These are phyloP conservation scores for Cyathus striatus DNA, from an alignment of 768 basidiomycete genomes.

Conservation along the genomic window DNA sequence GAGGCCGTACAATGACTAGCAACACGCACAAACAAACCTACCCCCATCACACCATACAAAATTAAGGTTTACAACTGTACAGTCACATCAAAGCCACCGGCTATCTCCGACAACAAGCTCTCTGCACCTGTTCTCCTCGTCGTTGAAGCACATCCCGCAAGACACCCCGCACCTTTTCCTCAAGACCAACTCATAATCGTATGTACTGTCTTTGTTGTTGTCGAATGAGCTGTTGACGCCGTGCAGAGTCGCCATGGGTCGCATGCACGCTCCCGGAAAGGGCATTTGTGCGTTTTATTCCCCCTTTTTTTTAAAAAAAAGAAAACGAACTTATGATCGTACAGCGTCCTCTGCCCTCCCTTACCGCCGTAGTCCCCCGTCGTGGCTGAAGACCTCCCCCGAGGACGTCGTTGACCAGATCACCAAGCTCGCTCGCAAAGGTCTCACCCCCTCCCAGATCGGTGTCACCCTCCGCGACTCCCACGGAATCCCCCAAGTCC, in stretches of 20 bases:
- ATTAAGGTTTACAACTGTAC: conserved; percentile 63
- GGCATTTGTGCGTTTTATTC: conserved; percentile 79
- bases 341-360: conserved; percentile 92
- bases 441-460: conserved; percentile 95
- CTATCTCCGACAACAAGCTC: conserved; percentile 17
- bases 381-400: conserved; percentile 95
- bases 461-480: conserved; percentile 98
- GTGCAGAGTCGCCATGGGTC: conserved; percentile 69
- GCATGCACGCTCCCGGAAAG: conserved; percentile 99
- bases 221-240: conserved; percentile 10
- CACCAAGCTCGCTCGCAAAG: conserved; percentile 95
- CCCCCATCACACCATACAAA: conserved; percentile 13
- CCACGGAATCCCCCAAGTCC: conserved; percentile 97
- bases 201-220: conserved; percentile 6
- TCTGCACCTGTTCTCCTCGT: conserved; percentile 2
- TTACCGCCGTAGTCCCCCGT: conserved; percentile 90
- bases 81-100: conserved; percentile 44
- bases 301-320: conserved; percentile 4
- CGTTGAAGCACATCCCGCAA: conserved; percentile 22
- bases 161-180: conserved; percentile 38
- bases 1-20: conserved; percentile 19
- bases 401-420: conserved; percentile 97
- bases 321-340: conserved; percentile 2
- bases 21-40: conserved; percentile 30
- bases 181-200: conserved; percentile 34